Conservation (phyloP, 208 protist species). For the Trypanosoma cruzi region DNA sequence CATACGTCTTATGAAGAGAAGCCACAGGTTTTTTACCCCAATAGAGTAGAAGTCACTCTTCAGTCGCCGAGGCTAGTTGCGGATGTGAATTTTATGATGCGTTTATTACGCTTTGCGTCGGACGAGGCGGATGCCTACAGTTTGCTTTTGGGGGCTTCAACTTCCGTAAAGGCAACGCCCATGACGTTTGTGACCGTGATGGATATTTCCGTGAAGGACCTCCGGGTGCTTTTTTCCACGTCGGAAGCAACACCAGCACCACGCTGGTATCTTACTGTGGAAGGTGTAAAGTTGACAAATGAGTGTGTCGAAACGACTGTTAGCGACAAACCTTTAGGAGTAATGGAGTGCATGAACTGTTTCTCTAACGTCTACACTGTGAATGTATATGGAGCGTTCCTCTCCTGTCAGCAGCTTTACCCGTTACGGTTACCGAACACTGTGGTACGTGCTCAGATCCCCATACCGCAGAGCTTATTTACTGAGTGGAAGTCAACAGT, state of each 20-base stretch:
- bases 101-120: constrained; percentile 8
- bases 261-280: constrained; percentile 12
- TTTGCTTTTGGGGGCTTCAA: neutral
- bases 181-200: constrained; percentile 8
- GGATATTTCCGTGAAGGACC: neutral
- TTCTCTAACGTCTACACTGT: constrained; percentile 20
- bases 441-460: neutral
- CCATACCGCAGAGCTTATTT: constrained; percentile 7
- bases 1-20: constrained; percentile 13
- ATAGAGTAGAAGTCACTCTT: constrained; percentile 5
- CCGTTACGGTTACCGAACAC: constrained; percentile 15
- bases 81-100: neutral
- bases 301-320: constrained; percentile 7
- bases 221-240: constrained; percentile 5
- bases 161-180: neutral
- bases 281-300: constrained; percentile 1
- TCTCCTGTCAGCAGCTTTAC: constrained; percentile 1
- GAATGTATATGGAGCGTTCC: neutral
- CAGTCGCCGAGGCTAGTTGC: constrained; percentile 1
- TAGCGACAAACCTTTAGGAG: neutral
- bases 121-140: constrained; percentile 10
- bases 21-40: constrained; percentile 7
- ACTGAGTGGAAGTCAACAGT: constrained; percentile 6
- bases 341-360: neutral
- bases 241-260: neutral